Evolutionary conservation across 1,284 basidiomycete species (phyloP), one percentile per base, ranked within the genome.

Genomic region (Moesziomyces parantarcticus): DNA sequence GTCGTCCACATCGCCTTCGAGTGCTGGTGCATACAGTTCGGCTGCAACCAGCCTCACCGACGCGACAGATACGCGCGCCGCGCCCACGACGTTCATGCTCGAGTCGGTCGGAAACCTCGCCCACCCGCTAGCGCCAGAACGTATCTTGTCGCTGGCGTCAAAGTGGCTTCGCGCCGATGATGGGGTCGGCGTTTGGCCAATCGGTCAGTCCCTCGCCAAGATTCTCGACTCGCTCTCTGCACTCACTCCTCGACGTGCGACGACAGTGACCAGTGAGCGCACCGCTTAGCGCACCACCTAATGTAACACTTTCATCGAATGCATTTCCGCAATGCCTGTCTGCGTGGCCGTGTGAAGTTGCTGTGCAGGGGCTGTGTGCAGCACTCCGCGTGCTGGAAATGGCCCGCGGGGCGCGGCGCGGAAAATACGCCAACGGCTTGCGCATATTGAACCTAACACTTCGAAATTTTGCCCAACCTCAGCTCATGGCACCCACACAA

Each of bases 21-120:
- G 50, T 8, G 41, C 43, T 4, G 44, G 50, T 6, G 58, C 39
- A 5, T 42, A 34, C 36, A 61, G 52, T 36, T 50, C 47, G 20
- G n/a, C 18, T 7, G 43, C 14, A 9, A 50, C 52, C 5, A 47
- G 49, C 43, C 23, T 40, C 11, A 49, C 23, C 18, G 45, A 41
- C 1, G 45, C 53, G 6, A 9, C 52, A 42, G 48, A 55, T 7
- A 23, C 20, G 7, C 50, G 51, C 21, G 8, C n/a, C 16, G 21
- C 22, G 9, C 11, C 20, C 3, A 52, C 50, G 8, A 87, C 93
- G 63, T 90, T 90, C 41, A 90, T 93, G 48, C 89, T 94, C 68
- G 92, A 92, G 49, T 56, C 53, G 11, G 60, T 63, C 22, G 60
- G 60, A 44, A 52, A 57, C 41, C 44, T 63, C 11, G 48, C 54